A percentile compares a stretch with the other conserved stretches of the same genome.
Evolutionary conservation across 208 protist genomes (phyloP).

Genomic region (Leishmania guyanensis): DNA sequence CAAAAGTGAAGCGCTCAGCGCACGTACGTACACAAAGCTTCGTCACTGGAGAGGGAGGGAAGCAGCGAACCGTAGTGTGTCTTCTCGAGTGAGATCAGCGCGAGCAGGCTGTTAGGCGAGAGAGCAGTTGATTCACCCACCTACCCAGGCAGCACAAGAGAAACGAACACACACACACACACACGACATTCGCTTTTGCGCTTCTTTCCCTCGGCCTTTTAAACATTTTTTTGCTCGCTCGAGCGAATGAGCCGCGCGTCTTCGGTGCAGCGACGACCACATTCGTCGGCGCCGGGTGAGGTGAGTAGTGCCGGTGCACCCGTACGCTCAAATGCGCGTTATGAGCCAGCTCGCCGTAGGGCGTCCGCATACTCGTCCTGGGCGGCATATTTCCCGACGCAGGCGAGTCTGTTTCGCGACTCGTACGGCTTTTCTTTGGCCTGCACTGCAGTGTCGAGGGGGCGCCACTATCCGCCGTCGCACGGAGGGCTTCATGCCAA

Average conservation of each 20-base stretch:
- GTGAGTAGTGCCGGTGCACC: not conserved
- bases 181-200: no score
- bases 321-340: not conserved
- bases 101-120: not conserved
- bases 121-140: not conserved
- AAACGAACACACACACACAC: not conserved
- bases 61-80: not conserved
- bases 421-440: slow-evolving; percentile 8
- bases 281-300: not conserved
- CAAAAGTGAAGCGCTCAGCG: not conserved
- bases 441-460: not conserved
- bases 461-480: not conserved
- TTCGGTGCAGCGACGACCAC: not conserved
- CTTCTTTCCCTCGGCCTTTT: not conserved
- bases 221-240: not conserved
- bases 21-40: not conserved
- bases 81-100: not conserved
- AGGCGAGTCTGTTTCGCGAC: slow-evolving; percentile 5
- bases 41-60: not conserved
- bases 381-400: not conserved
- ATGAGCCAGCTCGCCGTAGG: not conserved
- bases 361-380: not conserved
- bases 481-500: not conserved
- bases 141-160: not conserved
- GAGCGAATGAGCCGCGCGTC: not conserved